These are phyloP conservation scores for Cyclotella choctawhatcheeana DNA, from an alignment of 108 stramenopile genomes.

Conservation along the genomic window DNA sequence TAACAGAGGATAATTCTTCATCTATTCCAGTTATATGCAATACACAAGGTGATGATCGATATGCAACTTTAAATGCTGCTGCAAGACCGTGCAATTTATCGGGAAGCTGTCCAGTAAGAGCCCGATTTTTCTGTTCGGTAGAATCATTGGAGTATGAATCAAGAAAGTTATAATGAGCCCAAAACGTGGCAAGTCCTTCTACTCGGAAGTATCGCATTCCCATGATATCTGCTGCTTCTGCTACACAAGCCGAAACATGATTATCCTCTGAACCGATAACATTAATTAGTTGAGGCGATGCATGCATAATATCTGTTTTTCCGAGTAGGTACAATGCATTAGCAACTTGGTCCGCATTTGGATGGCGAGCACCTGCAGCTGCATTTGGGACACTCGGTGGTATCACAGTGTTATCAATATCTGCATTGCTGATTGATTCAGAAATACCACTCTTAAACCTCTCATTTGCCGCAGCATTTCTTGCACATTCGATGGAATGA, in stretches of 20 bases:
- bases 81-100: constrained; percentile 75
- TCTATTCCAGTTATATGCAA: constrained; percentile 71
- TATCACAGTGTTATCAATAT: too few relatives aligned
- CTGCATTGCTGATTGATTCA: not conserved
- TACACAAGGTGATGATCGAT: constrained; percentile 62
- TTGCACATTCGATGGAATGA: constrained; percentile 25
- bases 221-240: constrained; percentile 66
- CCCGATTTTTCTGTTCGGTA: constrained; percentile 33
- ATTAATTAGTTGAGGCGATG: constrained; percentile 54
- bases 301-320: not conserved
- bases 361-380: too few relatives aligned
- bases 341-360: constrained; percentile 36
- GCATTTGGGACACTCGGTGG: too few relatives aligned
- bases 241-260: constrained; percentile 60
- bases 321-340: constrained; percentile 45
- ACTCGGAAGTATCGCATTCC: constrained; percentile 70
- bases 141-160: constrained; percentile 17
- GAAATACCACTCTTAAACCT: not conserved
- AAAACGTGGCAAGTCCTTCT: constrained; percentile 74
- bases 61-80: constrained; percentile 64
- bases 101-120: constrained; percentile 56
- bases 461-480: not conserved
- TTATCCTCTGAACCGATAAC: constrained; percentile 62
- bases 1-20: constrained; percentile 59
- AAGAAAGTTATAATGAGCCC: constrained; percentile 51